These are phyloP conservation scores for Penicillium herquei DNA, from an alignment of 495 filamentous ascomycete genomes.

Conservation along the genomic window DNA sequence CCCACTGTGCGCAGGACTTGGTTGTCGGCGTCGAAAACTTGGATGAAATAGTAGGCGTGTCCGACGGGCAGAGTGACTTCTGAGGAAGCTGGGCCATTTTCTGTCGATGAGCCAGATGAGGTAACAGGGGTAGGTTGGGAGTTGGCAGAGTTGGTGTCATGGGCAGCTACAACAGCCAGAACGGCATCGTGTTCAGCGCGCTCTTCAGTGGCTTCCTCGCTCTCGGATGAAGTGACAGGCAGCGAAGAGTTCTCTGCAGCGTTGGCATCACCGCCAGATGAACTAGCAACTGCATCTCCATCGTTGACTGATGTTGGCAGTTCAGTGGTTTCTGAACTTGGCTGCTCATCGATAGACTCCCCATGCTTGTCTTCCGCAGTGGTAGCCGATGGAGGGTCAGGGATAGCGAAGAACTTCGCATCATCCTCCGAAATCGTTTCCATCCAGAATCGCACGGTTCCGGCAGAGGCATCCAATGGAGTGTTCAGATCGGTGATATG, in stretches of 20 bases:
- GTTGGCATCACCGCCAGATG: conserved; percentile 20
- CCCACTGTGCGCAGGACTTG: conserved; percentile 53
- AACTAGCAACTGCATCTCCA: conserved; percentile 33
- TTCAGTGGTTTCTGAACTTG: conserved; percentile 21
- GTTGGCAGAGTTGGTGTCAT: conserved; percentile 8
- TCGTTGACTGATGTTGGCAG: conserved; percentile 16
- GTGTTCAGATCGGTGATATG: conserved; percentile 36
- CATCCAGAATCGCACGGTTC: conserved; percentile 43
- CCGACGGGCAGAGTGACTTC: conserved; percentile 29
- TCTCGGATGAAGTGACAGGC: conserved; percentile 11
- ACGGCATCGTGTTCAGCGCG: conserved; percentile 22
- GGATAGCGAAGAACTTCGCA: conserved; percentile 44
- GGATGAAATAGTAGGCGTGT: conserved; percentile 50
- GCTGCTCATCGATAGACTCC: conserved; percentile 31
- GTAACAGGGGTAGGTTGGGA: not conserved
- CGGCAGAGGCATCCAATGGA: conserved; percentile 29
- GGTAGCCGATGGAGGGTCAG: conserved; percentile 31
- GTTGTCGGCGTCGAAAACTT: conserved; percentile 50
- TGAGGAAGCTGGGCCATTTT: conserved; percentile 2
- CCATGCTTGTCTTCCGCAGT: conserved; percentile 36
- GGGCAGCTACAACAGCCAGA: conserved; percentile 25
- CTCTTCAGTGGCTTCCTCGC: conserved; percentile 7
- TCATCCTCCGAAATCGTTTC: conserved; percentile 43
- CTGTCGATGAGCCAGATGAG: not conserved
- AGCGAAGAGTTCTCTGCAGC: conserved; percentile 1